Base-by-base conservation (phyloP, 306 rosid species). In the apple (Malus domestica) region DNA sequence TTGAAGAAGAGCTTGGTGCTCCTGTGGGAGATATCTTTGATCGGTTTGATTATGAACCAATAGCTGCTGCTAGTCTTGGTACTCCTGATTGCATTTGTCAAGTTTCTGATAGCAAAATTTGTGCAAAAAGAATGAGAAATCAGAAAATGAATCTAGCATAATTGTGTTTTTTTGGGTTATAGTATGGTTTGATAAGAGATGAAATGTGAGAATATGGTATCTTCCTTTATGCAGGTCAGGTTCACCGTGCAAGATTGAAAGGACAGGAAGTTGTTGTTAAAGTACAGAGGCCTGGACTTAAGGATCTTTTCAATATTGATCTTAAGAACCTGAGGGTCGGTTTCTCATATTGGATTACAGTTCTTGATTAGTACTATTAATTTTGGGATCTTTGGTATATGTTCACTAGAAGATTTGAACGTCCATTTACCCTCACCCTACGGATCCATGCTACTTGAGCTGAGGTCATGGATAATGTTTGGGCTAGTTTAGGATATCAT, bases 21-120 rank as follows among this genome's bases (percentile, higher is more conserved):
- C 91, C 98, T 49, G 6, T 90, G 83, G 76, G 64, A 72, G 82
- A 64, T 52, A 73, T 90, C 73, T 95, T 95, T 86, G 97, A 95
- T 82, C 79, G 83, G 79, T 95, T 95, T 85, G 97, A 92, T 73
- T 88, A 82, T 82, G 99, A 95, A 82, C 99, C 97, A 76, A 92
- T 95, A 68, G 99, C 99, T 76, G 99, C 99, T 64, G 99, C 99
- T 76, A 95, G 99, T 95, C 97, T 95, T 69, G 99, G 99, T 95
- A 88, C 88, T 69, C 73, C 65, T 63, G 52, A 73, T 81, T 80
- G 76, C 72, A 70, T 79, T 70, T 79, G 27, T 42, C 38, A 49
- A 59, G 67, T 71, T 32, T 70, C n/a, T 79, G 51, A 76, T 65
- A 32, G 40, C 58, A 38, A 60, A 70, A 22, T 61, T 15, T 68